Conservation (phyloP, 371 early-diverging fungal genomes). For the Mucor racemosus region DNA sequence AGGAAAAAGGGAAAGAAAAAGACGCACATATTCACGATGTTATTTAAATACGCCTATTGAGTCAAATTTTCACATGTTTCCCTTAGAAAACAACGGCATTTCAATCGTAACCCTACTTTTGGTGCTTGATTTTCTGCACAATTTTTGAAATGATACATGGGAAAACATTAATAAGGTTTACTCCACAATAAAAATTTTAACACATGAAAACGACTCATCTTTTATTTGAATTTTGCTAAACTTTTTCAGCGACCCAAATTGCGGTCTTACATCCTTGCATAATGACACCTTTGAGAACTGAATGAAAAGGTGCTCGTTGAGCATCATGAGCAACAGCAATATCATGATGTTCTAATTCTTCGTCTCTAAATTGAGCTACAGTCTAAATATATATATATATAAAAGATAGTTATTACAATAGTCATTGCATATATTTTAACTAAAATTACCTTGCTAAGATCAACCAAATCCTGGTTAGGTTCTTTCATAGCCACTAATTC, state of each 20-base stretch:
- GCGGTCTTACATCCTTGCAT: slow-evolving; percentile 84
- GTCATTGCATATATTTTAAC: not conserved
- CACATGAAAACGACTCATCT: not conserved
- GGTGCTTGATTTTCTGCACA: not conserved
- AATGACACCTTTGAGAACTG: slow-evolving; percentile 72
- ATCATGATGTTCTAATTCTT: slow-evolving; percentile 94
- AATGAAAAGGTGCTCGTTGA: slow-evolving; percentile 80
- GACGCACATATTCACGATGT: not conserved
- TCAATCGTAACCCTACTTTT: not conserved
- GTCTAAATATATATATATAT: slow-evolving; percentile 22
- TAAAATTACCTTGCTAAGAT: slow-evolving; percentile 59
- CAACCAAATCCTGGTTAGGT: slow-evolving; percentile 61
- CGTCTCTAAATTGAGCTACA: slow-evolving; percentile 89
- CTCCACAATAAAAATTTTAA: not conserved
- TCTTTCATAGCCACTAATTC: slow-evolving; percentile 68
- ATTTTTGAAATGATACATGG: not conserved
- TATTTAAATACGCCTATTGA: not conserved
- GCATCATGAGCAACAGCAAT: slow-evolving; percentile 91
- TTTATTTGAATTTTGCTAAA: slow-evolving; percentile 20
- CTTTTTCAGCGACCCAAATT: slow-evolving; percentile 73
- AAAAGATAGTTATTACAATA: not conserved
- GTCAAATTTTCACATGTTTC: not conserved
- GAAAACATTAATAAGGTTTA: not conserved
- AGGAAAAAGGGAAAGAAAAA: not conserved
- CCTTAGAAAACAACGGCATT: not conserved